Conservation (phyloP, 768 basidiomycete genomes). For the Tephrocybe rancida region DNA sequence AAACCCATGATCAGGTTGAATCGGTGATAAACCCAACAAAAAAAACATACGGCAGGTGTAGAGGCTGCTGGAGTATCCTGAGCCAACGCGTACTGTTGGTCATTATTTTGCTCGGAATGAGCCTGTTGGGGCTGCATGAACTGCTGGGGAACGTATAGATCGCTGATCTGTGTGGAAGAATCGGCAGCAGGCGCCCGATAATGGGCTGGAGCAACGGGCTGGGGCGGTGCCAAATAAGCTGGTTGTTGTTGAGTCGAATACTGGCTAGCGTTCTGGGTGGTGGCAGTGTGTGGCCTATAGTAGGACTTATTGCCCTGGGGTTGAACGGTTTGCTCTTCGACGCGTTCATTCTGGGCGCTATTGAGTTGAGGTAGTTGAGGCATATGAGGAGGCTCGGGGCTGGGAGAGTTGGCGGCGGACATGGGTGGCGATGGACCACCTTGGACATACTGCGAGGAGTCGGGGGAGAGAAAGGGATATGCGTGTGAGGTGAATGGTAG, state of each 20-base stretch:
- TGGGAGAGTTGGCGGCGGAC: slow-evolving; percentile 52
- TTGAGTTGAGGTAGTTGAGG: not conserved
- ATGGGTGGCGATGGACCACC: slow-evolving; percentile 54
- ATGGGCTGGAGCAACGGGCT: not conserved
- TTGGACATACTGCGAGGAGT: slow-evolving; percentile 33
- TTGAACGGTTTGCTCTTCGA: not conserved
- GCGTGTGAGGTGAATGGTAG: slow-evolving; percentile 18
- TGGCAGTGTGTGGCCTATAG: slow-evolving; percentile 6
- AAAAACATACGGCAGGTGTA: not conserved
- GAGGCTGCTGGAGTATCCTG: not conserved
- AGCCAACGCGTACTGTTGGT: slow-evolving; percentile 10
- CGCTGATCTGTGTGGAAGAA: not conserved
- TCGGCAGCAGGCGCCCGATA: slow-evolving; percentile 1
- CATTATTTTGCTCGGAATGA: slow-evolving; percentile 1
- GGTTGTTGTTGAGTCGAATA: not conserved
- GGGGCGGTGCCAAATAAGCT: not conserved
- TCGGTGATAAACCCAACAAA: not conserved
- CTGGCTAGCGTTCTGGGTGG: not conserved
- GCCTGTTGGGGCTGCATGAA: not conserved
- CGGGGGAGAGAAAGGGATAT: slow-evolving; percentile 19
- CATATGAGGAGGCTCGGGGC: slow-evolving; percentile 22
- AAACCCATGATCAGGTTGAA: not conserved
- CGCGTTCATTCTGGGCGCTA: slow-evolving; percentile 4
- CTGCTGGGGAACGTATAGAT: slow-evolving; percentile 5
- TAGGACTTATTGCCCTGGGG: slow-evolving; percentile 4